phyloP scores from a whole-genome alignment of 129 eudicot species.

The Flaveria brownii region DNA sequence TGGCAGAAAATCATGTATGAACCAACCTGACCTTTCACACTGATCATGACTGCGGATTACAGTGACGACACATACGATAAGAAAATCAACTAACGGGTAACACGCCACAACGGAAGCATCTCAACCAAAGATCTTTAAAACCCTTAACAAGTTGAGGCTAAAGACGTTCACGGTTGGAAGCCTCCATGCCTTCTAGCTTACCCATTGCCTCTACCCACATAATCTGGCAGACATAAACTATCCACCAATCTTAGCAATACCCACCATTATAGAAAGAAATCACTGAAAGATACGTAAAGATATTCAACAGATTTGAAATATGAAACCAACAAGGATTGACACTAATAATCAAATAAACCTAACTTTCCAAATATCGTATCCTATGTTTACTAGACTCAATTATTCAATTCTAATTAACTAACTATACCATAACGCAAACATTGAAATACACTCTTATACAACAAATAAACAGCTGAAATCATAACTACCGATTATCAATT shows the following conservation, averaged over 20 bases:
- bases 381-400: too few species aligned
- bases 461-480: not conserved
- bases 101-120: too few species aligned
- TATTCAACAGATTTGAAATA: not conserved
- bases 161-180: slow-evolving; percentile 82
- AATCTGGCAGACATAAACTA: slow-evolving; percentile 69
- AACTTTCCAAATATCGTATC: too few species aligned
- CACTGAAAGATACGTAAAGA: not conserved
- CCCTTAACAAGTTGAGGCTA: slow-evolving; percentile 98
- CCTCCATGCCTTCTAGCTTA: slow-evolving; percentile 95
- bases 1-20: too few species aligned
- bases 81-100: too few species aligned
- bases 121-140: slow-evolving; percentile 73
- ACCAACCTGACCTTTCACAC: too few species aligned
- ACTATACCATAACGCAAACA: not conserved
- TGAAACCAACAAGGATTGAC: slow-evolving; percentile 7
- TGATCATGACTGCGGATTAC: too few species aligned
- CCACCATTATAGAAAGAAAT: slow-evolving; percentile 1
- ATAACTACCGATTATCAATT: not conserved
- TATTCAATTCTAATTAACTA: not conserved
- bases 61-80: too few species aligned
- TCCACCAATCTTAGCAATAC: slow-evolving; percentile 31
- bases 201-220: slow-evolving; percentile 99
- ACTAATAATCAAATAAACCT: not conserved
- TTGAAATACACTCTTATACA: not conserved